Evolutionary conservation across 176 grass and related monocot genomes (phyloP).

Genomic region (Cocos nucifera): DNA sequence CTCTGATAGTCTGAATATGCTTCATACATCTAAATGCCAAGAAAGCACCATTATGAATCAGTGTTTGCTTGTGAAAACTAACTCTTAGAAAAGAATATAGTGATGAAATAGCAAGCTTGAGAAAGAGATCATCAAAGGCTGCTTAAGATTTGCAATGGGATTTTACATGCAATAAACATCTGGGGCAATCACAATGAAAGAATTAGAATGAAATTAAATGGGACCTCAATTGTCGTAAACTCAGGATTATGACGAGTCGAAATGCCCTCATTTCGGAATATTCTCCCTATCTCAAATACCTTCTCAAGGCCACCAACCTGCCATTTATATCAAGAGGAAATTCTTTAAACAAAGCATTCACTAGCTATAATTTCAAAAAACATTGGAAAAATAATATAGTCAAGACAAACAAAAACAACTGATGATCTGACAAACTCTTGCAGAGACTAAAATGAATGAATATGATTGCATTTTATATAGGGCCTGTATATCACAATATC

Average conservation of each 20-base stretch:
- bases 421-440: no score
- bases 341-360: slow-evolving; percentile 1
- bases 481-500: no score
- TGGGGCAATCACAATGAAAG: no score
- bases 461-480: no score
- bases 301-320: slow-evolving; percentile 97
- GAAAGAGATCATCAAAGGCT: slow-evolving; percentile 9
- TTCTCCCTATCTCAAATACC: slow-evolving; percentile 96
- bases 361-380: no score
- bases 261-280: slow-evolving; percentile 97
- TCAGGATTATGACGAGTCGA: slow-evolving; percentile 99
- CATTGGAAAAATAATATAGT: no score
- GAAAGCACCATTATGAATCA: slow-evolving; percentile 2
- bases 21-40: slow-evolving; percentile 91
- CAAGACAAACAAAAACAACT: no score
- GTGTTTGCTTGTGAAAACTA: not conserved
- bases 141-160: no score
- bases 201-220: not conserved
- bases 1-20: slow-evolving; percentile 99
- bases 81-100: no score
- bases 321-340: slow-evolving; percentile 15
- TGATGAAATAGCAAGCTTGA: not conserved
- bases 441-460: no score
- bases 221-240: slow-evolving; percentile 96
- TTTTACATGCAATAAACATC: no score